A percentile compares a stretch with the other conserved stretches of the same genome.
Conservation (phyloP, 176 grass and related monocot species). For the barley (Hordeum vulgare) region DNA sequence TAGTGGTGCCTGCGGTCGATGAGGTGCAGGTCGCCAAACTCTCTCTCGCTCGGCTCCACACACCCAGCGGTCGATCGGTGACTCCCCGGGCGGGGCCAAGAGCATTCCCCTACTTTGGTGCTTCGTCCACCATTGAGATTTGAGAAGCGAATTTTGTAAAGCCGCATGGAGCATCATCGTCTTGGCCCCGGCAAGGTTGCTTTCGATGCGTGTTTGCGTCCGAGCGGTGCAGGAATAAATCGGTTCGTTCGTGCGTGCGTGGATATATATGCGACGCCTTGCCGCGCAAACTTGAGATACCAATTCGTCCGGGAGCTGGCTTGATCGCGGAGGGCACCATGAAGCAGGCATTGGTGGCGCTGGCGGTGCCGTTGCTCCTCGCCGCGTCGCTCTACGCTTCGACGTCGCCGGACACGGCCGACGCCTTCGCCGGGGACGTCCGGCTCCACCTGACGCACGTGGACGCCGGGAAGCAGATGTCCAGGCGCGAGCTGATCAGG, state of each 20-base stretch:
- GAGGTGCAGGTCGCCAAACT: constrained; percentile 41
- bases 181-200: constrained; percentile 22
- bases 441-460: constrained; percentile 38
- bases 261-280: not conserved
- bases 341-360: not conserved
- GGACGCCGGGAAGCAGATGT: constrained; percentile 33
- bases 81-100: constrained; percentile 5
- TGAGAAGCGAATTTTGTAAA: constrained; percentile 34
- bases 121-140: constrained; percentile 13
- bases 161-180: constrained; percentile 1
- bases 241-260: not conserved
- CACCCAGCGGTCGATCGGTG: not conserved
- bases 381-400: not conserved
- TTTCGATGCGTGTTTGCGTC: constrained; percentile 30
- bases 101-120: constrained; percentile 41
- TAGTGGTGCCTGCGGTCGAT: constrained; percentile 1
- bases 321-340: not conserved
- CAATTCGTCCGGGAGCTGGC: not conserved
- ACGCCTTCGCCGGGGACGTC: constrained; percentile 7
- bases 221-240: constrained; percentile 25
- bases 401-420: not conserved
- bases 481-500: constrained; percentile 38
- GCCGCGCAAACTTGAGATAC: not conserved
- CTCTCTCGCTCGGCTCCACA: not conserved
- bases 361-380: not conserved